Conservation (phyloP, 2,329 filamentous ascomycete genomes). For the Trichoderma afroharzianum region DNA sequence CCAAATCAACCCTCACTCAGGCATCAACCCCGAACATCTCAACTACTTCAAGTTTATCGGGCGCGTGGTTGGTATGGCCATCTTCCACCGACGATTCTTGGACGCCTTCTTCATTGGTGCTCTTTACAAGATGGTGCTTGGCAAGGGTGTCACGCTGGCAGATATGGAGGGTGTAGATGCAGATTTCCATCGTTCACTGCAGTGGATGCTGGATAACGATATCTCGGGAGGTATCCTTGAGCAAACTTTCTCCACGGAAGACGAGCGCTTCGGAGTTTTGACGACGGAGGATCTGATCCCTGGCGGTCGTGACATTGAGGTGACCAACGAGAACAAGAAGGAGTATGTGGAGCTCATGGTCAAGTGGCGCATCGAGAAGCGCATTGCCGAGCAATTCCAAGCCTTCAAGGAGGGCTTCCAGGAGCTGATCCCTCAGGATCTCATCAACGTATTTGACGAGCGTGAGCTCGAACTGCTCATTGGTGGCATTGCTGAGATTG, state of each 20-base stretch:
- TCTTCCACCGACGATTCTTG: slow-evolving; percentile 95
- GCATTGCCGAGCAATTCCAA: slow-evolving; percentile 96
- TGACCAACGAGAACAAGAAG: slow-evolving; percentile 98
- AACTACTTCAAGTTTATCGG: slow-evolving; percentile 99
- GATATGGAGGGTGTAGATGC: slow-evolving; percentile 99
- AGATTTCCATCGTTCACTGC: slow-evolving; percentile 92
- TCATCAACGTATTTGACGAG: slow-evolving; percentile 98
- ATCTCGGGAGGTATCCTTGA: slow-evolving; percentile 89
- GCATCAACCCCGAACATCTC: slow-evolving; percentile 97
- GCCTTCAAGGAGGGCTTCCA: slow-evolving; percentile 97
- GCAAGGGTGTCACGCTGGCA: slow-evolving; percentile 83
- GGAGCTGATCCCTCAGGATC: slow-evolving; percentile 90
- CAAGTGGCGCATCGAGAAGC: slow-evolving; percentile 98
- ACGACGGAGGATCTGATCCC: slow-evolving; percentile 93
- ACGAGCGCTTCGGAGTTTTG: slow-evolving; percentile 93
- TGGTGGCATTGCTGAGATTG: slow-evolving; percentile 98
- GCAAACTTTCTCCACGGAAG: slow-evolving; percentile 93
- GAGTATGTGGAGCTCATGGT: slow-evolving; percentile 99
- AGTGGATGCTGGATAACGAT: slow-evolving; percentile 98
- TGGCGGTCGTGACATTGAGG: slow-evolving; percentile 83
- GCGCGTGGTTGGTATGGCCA: slow-evolving; percentile 90
- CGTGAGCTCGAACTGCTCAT: slow-evolving; percentile 94
- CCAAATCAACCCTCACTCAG: slow-evolving; percentile 98
- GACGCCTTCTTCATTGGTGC: slow-evolving; percentile 99
- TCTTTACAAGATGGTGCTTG: slow-evolving; percentile 98